phyloP scores from a whole-genome alignment of 108 stramenopile species.

The Cafeteria roenbergensis region DNA sequence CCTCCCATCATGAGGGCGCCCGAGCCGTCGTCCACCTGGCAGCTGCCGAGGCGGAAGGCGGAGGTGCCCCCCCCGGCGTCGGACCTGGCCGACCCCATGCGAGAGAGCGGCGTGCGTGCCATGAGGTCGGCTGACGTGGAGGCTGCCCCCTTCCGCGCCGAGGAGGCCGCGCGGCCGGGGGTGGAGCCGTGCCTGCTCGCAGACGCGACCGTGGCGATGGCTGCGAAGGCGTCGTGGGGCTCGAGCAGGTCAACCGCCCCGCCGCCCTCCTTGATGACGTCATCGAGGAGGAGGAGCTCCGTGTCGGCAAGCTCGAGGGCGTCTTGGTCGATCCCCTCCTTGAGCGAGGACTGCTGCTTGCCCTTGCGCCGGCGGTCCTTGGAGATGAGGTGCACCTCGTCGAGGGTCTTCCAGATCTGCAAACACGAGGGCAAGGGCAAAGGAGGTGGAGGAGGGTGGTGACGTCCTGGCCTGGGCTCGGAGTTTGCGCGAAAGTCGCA shows the following conservation, averaged over 20 bases:
- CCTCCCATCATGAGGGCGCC: constrained; percentile 4
- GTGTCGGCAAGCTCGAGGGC: too few relatives aligned
- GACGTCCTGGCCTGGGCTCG: too few relatives aligned
- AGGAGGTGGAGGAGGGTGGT: too few relatives aligned
- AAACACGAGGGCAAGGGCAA: too few relatives aligned
- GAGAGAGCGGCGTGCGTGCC: constrained; percentile 4
- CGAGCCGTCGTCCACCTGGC: constrained; percentile 1
- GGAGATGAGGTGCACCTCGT: neutral
- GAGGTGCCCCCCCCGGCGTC: neutral
- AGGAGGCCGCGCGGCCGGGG: too few relatives aligned
- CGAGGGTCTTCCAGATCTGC: constrained; percentile 5
- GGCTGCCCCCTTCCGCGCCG: too few relatives aligned
- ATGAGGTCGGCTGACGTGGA: neutral
- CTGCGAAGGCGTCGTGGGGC: neutral
- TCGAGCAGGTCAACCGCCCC: constrained; percentile 23
- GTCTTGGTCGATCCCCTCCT: neutral
- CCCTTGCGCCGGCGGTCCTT: neutral
- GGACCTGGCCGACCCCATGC: neutral
- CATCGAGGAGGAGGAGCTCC: constrained; percentile 75
- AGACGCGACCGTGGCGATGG: neutral
- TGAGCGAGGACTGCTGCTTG: neutral
- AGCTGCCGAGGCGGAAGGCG: neutral
- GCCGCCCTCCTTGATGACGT: constrained; percentile 54
- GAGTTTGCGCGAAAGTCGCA: too few relatives aligned
- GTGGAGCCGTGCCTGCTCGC: too few relatives aligned